Evolutionary conservation across 2,329 filamentous ascomycete genomes (phyloP).

Genomic region (Furcasterigmium sp.): DNA sequence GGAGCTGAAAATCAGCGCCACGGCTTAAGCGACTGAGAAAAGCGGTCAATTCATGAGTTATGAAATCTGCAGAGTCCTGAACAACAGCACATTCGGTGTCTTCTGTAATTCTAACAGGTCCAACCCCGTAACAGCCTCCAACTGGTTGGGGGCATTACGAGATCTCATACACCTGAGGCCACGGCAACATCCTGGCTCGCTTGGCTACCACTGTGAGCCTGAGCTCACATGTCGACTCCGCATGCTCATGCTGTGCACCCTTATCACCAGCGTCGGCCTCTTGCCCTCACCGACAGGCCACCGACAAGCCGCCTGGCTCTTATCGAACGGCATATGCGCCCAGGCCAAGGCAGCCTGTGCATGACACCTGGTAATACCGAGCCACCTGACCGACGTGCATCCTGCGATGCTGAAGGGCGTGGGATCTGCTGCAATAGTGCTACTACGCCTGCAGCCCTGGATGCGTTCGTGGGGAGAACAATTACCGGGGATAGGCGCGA

Average conservation of each 20-base stretch:
- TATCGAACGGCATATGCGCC: not conserved
- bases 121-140: too few species aligned
- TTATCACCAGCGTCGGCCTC: not conserved
- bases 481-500: conserved; percentile 5
- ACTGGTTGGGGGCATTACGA: too few species aligned
- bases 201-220: too few species aligned
- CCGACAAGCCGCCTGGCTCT: not conserved
- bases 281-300: not conserved
- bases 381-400: not conserved
- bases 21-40: not conserved
- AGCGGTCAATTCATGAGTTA: too few species aligned
- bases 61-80: too few species aligned
- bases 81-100: too few species aligned
- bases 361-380: not conserved
- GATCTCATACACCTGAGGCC: too few species aligned
- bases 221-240: too few species aligned
- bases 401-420: not conserved
- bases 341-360: not conserved
- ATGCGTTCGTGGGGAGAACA: not conserved
- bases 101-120: too few species aligned
- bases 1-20: not conserved
- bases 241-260: not conserved
- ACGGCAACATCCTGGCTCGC: too few species aligned
- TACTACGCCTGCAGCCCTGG: too few species aligned
- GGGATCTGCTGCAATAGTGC: not conserved